Base-by-base conservation (phyloP, 2,329 filamentous ascomycete genomes). In the Fusarium sublunatum region DNA sequence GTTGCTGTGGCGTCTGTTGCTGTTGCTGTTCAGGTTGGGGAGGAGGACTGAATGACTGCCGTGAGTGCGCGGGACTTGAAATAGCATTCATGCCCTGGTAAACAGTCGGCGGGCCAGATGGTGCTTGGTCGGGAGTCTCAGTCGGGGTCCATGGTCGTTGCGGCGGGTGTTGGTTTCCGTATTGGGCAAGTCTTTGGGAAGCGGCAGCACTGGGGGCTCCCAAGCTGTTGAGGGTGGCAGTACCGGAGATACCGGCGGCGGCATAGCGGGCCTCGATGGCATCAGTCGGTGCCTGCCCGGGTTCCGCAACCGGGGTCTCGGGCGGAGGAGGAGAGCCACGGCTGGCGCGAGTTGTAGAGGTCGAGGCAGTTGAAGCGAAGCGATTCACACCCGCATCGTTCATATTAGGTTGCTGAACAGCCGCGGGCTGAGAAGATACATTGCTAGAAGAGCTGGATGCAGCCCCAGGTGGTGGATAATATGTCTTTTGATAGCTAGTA, bases 321-420 rank as follows among this genome's bases (percentile, higher is more conserved):
- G 95, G 95, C 2, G 95, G 95, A 5, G 95, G 94, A 6, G 95
- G 95, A 26, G 94, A 98, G 39, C 95, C 95, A 68, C 95, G 86
- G 72, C 91, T 93, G 19, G 95, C 95, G 65, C 91, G 88, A 3
- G 94, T 97, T 1, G 95, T 99, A 3, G 93, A 96, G 11, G 89
- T 96, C 0, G 95, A 98, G 12, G 94, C 93, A 7, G 92, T 96
- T 3, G 94, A 97, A 10, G 84, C 82, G 65, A 88, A 87, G 40
- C 87, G 82, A 70, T 86, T 88, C 63, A 89, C 83, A 28, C 80
- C 79, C 46, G 70, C 78, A n/a, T 83, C 80, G 26, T 71, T 71
- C n/a, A 78, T 75, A 72, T 58, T 69, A 19, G 67, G 42, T 36
- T 72, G 64, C 55, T 73, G 55, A 40, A 57, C 52, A 46, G 55